Percentiles rank a stretch among this genome's conserved stretches.
Conservation (phyloP, 768 basidiomycete species). For the Suillus ampliporus region DNA sequence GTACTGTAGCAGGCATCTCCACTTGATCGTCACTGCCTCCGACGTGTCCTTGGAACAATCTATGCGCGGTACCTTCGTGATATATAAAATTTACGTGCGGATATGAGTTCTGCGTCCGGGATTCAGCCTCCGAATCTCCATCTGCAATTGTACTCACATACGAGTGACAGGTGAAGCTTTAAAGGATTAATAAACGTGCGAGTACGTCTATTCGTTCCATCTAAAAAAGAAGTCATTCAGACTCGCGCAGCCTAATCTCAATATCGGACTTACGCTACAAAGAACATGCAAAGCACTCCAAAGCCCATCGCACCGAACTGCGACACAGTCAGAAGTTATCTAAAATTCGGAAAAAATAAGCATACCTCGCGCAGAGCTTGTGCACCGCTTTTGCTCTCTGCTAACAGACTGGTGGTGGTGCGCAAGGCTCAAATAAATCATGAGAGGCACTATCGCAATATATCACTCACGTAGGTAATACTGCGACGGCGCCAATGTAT, state of each 20-base stretch:
- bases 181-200: conserved; percentile 15
- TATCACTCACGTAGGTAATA: conserved; percentile 79
- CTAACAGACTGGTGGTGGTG: conserved; percentile 62
- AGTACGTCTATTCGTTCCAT: conserved; percentile 73
- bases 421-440: conserved; percentile 17
- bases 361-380: conserved; percentile 90
- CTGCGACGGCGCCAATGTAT: conserved; percentile 92
- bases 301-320: conserved; percentile 93
- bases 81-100: neutral
- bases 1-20: neutral
- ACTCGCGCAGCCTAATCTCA: conserved; percentile 7
- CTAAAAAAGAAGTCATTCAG: conserved; percentile 41
- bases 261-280: conserved; percentile 77
- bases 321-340: conserved; percentile 26
- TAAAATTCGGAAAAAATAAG: conserved; percentile 12
- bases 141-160: conserved; percentile 10
- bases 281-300: conserved; percentile 90
- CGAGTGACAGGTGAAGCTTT: conserved; percentile 9
- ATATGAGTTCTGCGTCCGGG: neutral
- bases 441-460: conserved; percentile 12
- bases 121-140: conserved; percentile 9
- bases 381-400: conserved; percentile 85
- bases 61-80: conserved; percentile 1
- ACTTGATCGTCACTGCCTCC: neutral
- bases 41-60: conserved; percentile 3